These are phyloP conservation scores for Fonsecaea nubica DNA, from an alignment of 2,329 filamentous ascomycete genomes.

Conservation along the genomic window DNA sequence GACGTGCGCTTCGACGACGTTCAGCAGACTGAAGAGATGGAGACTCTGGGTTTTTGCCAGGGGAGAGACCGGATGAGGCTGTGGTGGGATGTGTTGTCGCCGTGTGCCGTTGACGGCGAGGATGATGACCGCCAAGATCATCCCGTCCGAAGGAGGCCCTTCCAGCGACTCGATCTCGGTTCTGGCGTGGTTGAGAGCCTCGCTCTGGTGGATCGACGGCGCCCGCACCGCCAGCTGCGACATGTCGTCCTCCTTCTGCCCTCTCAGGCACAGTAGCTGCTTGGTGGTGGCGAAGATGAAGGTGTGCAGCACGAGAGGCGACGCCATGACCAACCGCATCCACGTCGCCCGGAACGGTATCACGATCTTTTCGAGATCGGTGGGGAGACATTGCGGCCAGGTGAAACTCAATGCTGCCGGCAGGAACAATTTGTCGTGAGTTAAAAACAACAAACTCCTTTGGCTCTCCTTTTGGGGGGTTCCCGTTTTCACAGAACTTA, in stretches of 20 bases:
- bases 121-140: conserved; percentile 12
- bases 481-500: not conserved
- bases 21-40: conserved; percentile 13
- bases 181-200: conserved; percentile 3
- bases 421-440: not conserved
- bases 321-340: conserved; percentile 18
- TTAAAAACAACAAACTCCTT: not conserved
- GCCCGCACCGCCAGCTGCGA: conserved; percentile 7
- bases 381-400: conserved; percentile 16
- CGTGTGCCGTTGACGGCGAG: conserved; percentile 14
- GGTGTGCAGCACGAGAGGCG: conserved; percentile 16
- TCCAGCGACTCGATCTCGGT: not conserved
- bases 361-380: conserved; percentile 4
- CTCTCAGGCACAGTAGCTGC: conserved; percentile 13
- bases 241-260: conserved; percentile 17
- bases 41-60: conserved; percentile 13
- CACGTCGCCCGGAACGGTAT: conserved; percentile 7
- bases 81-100: conserved; percentile 6
- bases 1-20: conserved; percentile 15
- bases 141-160: conserved; percentile 5
- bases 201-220: conserved; percentile 5
- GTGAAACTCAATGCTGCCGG: conserved; percentile 14
- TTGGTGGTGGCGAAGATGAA: conserved; percentile 21
- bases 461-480: too few relatives aligned
- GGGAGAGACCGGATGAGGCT: conserved; percentile 3